Evolutionary conservation across 1,284 basidiomycete species (phyloP).

Genomic region (Exobasidium rhododendri): DNA sequence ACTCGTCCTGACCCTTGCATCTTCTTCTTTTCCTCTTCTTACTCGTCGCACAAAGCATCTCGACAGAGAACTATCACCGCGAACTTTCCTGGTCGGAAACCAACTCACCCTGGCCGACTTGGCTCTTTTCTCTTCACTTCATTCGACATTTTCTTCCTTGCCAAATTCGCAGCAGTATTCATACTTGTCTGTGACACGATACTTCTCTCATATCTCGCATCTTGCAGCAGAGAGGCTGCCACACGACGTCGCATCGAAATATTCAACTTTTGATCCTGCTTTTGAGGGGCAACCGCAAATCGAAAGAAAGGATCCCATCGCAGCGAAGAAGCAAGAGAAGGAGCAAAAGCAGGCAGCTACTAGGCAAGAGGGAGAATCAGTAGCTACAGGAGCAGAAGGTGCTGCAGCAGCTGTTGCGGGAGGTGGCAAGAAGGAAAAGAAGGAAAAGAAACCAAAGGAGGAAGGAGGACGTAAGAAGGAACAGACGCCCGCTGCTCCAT

Average conservation of each 20-base stretch:
- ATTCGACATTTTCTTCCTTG: slow-evolving; percentile 44
- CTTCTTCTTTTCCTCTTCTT: neutral
- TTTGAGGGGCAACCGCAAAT: slow-evolving; percentile 51
- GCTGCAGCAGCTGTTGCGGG: neutral
- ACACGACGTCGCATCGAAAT: slow-evolving; percentile 27
- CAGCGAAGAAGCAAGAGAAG: slow-evolving; percentile 44
- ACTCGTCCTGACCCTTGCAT: slow-evolving; percentile 2
- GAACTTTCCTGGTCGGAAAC: slow-evolving; percentile 44
- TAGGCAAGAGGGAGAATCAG: slow-evolving; percentile 20
- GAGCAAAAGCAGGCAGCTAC: slow-evolving; percentile 24
- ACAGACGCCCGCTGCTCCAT: slow-evolving; percentile 28
- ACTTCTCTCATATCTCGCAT: slow-evolving; percentile 51
- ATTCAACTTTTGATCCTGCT: slow-evolving; percentile 33
- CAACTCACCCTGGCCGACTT: slow-evolving; percentile 49
- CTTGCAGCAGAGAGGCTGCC: slow-evolving; percentile 19
- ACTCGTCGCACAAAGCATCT: slow-evolving; percentile 22
- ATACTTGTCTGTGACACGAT: slow-evolving; percentile 48
- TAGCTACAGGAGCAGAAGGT: slow-evolving; percentile 15
- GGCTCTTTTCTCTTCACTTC: slow-evolving; percentile 48
- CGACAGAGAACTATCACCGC: slow-evolving; percentile 34
- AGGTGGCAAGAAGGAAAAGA: slow-evolving; percentile 24
- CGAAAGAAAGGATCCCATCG: slow-evolving; percentile 35
- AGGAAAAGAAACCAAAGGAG: slow-evolving; percentile 43
- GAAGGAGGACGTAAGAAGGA: slow-evolving; percentile 34
- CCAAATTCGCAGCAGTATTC: slow-evolving; percentile 44